Percentiles rank a stretch among this genome's conserved stretches.
These are phyloP conservation scores for Boletus mariae DNA, from an alignment of 1,284 basidiomycete species.

Conservation along the genomic window DNA sequence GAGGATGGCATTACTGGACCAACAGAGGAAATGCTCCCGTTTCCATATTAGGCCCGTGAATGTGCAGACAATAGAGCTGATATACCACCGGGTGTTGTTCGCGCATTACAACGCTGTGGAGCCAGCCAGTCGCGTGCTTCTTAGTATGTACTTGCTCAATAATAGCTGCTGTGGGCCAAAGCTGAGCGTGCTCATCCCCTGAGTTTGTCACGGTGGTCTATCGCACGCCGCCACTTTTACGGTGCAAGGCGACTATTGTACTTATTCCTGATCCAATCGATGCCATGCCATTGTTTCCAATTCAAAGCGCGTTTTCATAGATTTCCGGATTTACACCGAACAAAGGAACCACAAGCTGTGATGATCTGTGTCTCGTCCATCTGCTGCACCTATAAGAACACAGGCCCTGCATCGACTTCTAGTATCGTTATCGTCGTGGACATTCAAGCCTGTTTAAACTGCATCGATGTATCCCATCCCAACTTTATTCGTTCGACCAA, in stretches of 20 bases:
- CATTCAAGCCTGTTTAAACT: background rate
- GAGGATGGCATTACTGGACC: slow-evolving; percentile 19
- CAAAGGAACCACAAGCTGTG: slow-evolving; percentile 23
- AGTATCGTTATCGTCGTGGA: too few species aligned
- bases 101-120: background rate
- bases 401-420: background rate
- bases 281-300: slow-evolving; percentile 14
- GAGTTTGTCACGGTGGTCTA: background rate
- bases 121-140: background rate
- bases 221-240: background rate
- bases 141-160: too few species aligned
- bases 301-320: slow-evolving; percentile 12
- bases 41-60: slow-evolving; percentile 18
- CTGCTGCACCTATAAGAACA: slow-evolving; percentile 20
- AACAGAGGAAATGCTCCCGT: slow-evolving; percentile 15
- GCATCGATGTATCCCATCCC: background rate
- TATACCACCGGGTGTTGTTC: background rate
- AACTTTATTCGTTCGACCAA: background rate
- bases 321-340: slow-evolving; percentile 12
- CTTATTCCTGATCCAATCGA: too few species aligned
- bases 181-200: background rate
- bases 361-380: slow-evolving; percentile 10
- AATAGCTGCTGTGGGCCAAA: background rate
- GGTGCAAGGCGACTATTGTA: background rate
- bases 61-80: background rate